Evolutionary conservation across 345 rosid species (phyloP), one percentile per base, ranked within the genome.

Genomic region (Arabidopsis arenosa): DNA sequence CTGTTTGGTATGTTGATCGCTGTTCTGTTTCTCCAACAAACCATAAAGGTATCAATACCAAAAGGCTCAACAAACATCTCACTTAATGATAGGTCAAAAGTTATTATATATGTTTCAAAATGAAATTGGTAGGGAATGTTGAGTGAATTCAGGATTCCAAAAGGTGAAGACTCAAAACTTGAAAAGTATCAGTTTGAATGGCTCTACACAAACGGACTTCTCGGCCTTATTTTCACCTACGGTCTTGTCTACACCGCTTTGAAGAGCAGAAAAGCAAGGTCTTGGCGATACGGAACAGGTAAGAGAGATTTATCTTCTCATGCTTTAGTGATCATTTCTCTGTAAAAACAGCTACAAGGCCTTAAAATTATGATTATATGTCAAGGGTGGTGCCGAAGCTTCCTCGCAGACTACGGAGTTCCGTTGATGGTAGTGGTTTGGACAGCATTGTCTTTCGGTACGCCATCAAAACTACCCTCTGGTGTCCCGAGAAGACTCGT

Each of bases 361-460:
- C 30, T 68, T 12, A 12, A 4, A 23, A 49, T 23, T 52, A 36
- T 41, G 45, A 35, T 12, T 11, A 43, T 9, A 44, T 65, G 55
- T 15, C 60, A 51, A 91, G 93, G 87, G 3, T 79, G 84, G 84
- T 59, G 80, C 37, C 79, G 97, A 72, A 84, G 87, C 75, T 83
- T 90, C 74, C 72, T 83, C 13, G 88, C 97, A 51, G 97, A 90
- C 71, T 92, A 90, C 55, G 97, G 97, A 5, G 92, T 91, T 61
- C 95, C 91, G 1, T 71, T 86, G 17, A 89, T 86, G 93, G 90
- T 91, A 54, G 72, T 88, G 68, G 71, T 82, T 23, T 91, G 97
- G 95, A 88, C 91, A 7, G 87, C 83, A 36, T 68, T 89, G 68
- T 86, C 93, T 11, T 91, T 76, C 51, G 55, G 67, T 23, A 53